Percentiles rank a stretch among this genome's conserved stretches.
These are phyloP conservation scores for Rhododendron ovatum DNA, from an alignment of 148 eudicot genomes.

Conservation along the genomic window DNA sequence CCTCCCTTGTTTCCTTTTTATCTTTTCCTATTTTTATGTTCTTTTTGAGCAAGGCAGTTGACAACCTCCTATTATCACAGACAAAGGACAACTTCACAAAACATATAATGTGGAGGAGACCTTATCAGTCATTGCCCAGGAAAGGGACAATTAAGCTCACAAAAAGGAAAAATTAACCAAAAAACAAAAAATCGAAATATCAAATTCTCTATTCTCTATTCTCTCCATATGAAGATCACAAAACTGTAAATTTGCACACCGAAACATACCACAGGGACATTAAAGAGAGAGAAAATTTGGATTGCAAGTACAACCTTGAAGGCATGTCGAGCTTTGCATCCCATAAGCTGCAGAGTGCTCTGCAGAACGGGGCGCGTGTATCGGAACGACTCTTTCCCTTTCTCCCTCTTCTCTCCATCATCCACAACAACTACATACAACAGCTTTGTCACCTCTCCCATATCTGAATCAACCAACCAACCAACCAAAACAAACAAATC, in stretches of 20 bases:
- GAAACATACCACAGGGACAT: neutral
- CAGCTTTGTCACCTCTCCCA: conserved; percentile 66
- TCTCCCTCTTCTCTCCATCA: conserved; percentile 37
- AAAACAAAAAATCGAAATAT: neutral
- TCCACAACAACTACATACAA: conserved; percentile 81
- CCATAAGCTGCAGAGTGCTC: conserved; percentile 94
- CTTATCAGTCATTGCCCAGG: neutral
- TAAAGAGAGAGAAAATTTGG: neutral
- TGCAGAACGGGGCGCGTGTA: conserved; percentile 88
- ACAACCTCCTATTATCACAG: neutral
- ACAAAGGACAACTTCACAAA: neutral
- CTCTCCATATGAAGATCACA: neutral
- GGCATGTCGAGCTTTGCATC: conserved; percentile 96
- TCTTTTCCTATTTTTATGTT: neutral
- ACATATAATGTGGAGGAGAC: neutral
- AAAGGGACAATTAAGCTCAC: neutral
- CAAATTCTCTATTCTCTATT: neutral
- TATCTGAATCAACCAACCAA: conserved; percentile 16
- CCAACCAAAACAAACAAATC: conserved; percentile 6
- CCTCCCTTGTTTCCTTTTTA: neutral
- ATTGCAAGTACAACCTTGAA: conserved; percentile 53
- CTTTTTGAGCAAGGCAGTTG: neutral
- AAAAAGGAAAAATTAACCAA: neutral
- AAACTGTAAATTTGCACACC: neutral
- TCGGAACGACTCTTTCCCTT: conserved; percentile 53